A percentile compares a stretch with the other conserved stretches of the same genome.
Evolutionary conservation across 345 rosid genomes (phyloP).

Genomic region (Aurinia saxatilis): DNA sequence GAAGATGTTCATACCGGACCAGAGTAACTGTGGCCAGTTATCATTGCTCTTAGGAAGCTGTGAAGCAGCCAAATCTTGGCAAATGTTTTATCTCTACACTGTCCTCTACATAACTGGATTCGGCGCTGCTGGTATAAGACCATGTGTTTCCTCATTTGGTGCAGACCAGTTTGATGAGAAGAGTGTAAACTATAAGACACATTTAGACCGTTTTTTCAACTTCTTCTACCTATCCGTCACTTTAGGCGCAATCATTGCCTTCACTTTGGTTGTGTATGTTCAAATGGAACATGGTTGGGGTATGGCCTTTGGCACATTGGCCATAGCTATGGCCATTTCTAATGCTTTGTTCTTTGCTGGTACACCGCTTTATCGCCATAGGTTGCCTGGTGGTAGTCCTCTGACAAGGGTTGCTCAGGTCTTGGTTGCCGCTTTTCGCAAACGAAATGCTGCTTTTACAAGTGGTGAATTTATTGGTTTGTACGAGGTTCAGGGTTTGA

Average conservation of each 20-base stretch:
- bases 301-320: slow-evolving; percentile 75
- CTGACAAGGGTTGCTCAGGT: slow-evolving; percentile 86
- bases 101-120: slow-evolving; percentile 79
- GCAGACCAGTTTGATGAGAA: slow-evolving; percentile 96
- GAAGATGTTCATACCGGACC: slow-evolving; percentile 54
- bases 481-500: slow-evolving; percentile 67
- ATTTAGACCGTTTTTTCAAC: slow-evolving; percentile 88
- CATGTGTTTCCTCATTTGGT: slow-evolving; percentile 93
- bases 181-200: slow-evolving; percentile 61
- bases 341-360: slow-evolving; percentile 71
- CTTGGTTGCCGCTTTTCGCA: slow-evolving; percentile 65
- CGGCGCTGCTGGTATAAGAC: slow-evolving; percentile 93
- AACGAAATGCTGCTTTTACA: slow-evolving; percentile 50
- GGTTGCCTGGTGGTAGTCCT: slow-evolving; percentile 97
- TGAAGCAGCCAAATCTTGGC: slow-evolving; percentile 76
- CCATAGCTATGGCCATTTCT: slow-evolving; percentile 83
- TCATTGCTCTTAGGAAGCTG: slow-evolving; percentile 67
- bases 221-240: slow-evolving; percentile 86
- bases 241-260: slow-evolving; percentile 74
- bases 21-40: slow-evolving; percentile 51
- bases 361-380: slow-evolving; percentile 81
- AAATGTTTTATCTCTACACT: slow-evolving; percentile 59
- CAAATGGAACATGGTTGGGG: slow-evolving; percentile 85
- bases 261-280: slow-evolving; percentile 81
- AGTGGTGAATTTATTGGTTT: slow-evolving; percentile 71